A percentile compares a stretch with the other conserved stretches of the same genome.
Conservation (phyloP, 768 basidiomycete genomes). For the Zangia roseola region DNA sequence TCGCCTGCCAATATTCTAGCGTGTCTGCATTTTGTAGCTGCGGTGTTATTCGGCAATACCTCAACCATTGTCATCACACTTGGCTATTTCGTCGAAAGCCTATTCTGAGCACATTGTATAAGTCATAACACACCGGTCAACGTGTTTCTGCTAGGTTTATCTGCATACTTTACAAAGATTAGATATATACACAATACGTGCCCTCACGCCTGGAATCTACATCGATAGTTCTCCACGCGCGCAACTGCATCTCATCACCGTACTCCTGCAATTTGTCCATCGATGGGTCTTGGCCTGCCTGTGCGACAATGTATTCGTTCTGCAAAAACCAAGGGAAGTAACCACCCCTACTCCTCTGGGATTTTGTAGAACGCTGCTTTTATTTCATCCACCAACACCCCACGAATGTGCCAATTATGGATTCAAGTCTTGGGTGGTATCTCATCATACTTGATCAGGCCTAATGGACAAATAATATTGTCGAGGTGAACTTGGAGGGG, state of each 20-base stretch:
- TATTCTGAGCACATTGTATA: no score
- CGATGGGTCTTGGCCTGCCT: slow-evolving; percentile 5
- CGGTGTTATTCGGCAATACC: no score
- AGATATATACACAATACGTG: no score
- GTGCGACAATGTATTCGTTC: slow-evolving; percentile 31
- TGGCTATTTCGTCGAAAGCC: no score
- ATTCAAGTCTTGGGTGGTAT: slow-evolving; percentile 32
- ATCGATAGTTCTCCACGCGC: slow-evolving; percentile 6
- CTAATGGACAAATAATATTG: slow-evolving; percentile 3
- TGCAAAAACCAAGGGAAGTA: slow-evolving; percentile 39
- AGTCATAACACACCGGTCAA: no score
- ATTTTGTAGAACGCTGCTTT: slow-evolving; percentile 22
- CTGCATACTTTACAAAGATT: no score
- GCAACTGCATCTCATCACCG: not conserved
- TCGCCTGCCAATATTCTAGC: no score
- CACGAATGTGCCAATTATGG: slow-evolving; percentile 32
- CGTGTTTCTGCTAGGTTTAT: no score
- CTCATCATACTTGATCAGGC: slow-evolving; percentile 23
- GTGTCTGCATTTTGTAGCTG: no score
- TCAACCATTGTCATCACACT: no score
- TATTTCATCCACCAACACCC: no score
- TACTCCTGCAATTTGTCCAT: not conserved
- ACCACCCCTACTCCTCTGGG: slow-evolving; percentile 24
- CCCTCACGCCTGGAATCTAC: no score
- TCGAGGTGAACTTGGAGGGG: not conserved